Base-by-base conservation (phyloP, 73 alveolate species). In the Effrenium voratum region DNA sequence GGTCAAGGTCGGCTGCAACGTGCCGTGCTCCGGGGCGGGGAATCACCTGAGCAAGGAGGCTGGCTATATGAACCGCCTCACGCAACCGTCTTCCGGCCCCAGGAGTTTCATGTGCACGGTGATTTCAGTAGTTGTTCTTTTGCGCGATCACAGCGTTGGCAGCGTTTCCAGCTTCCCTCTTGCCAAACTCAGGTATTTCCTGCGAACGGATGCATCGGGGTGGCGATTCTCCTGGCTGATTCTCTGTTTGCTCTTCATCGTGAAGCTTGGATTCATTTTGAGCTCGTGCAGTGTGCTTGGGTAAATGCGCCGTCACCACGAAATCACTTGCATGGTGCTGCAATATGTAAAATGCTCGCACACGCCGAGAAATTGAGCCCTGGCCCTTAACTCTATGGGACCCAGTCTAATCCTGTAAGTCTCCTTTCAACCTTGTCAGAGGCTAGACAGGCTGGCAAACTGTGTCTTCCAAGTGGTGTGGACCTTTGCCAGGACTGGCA, bases 401-500 rank as follows among this genome's bases (percentile, higher is more conserved):
- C n/a, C n/a, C n/a, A n/a, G n/a, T n/a, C n/a, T n/a, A n/a, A n/a
- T n/a, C n/a, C n/a, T n/a, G n/a, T n/a, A n/a, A n/a, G n/a, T n/a
- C n/a, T n/a, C n/a, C n/a, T n/a, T n/a, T n/a, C n/a, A n/a, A n/a
- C n/a, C n/a, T n/a, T n/a, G n/a, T n/a, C n/a, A n/a, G n/a, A n/a
- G n/a, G n/a, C n/a, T n/a, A n/a, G n/a, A n/a, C n/a, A n/a, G n/a
- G n/a, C n/a, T n/a, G n/a, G n/a, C n/a, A n/a, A n/a, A n/a, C n/a
- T n/a, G n/a, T n/a, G n/a, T n/a, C n/a, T n/a, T n/a, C n/a, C n/a
- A n/a, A n/a, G n/a, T n/a, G n/a, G n/a, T n/a, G n/a, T n/a, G n/a
- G n/a, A n/a, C n/a, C n/a, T n/a, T n/a, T n/a, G n/a, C 63, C 34
- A 86, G 94, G 94, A 59, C 82, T 28, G 94, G 94, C 3, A 22